These are phyloP conservation scores for Yamadazyma diddensiae DNA, from an alignment of 1,139 yeast genomes.

Conservation along the genomic window DNA sequence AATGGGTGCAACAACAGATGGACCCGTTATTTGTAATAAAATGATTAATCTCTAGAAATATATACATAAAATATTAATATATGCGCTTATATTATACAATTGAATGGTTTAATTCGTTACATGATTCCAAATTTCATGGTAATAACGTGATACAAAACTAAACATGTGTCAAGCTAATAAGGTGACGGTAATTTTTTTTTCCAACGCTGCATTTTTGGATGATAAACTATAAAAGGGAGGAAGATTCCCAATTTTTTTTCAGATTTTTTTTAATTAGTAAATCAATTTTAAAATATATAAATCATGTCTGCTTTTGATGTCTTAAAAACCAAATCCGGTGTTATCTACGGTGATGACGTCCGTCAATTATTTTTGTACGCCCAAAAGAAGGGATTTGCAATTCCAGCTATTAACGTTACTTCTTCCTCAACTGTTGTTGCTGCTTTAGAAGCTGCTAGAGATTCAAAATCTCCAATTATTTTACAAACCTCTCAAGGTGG, in stretches of 20 bases:
- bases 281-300: constrained; percentile 3
- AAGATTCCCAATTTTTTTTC: constrained; percentile 3
- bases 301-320: constrained; percentile 54
- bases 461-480: constrained; percentile 90
- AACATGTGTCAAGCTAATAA: constrained; percentile 3
- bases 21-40: too few relatives aligned
- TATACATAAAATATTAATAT: too few relatives aligned
- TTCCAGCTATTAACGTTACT: constrained; percentile 98
- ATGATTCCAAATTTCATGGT: background rate
- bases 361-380: constrained; percentile 90
- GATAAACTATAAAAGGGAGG: constrained; percentile 11
- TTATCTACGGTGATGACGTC: constrained; percentile 98
- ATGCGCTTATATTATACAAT: too few relatives aligned
- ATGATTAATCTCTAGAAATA: too few relatives aligned
- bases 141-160: background rate
- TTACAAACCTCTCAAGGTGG: constrained; percentile 99
- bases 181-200: constrained; percentile 9
- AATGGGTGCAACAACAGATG: too few relatives aligned
- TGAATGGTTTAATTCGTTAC: too few relatives aligned
- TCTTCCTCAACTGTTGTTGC: constrained; percentile 97
- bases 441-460: constrained; percentile 98
- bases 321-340: constrained; percentile 90
- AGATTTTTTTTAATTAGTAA: too few relatives aligned
- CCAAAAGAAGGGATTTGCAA: constrained; percentile 90
- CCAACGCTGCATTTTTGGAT: constrained; percentile 1